Base-by-base conservation (phyloP, 2,329 filamentous ascomycete genomes). In the Colletotrichum falcatum region DNA sequence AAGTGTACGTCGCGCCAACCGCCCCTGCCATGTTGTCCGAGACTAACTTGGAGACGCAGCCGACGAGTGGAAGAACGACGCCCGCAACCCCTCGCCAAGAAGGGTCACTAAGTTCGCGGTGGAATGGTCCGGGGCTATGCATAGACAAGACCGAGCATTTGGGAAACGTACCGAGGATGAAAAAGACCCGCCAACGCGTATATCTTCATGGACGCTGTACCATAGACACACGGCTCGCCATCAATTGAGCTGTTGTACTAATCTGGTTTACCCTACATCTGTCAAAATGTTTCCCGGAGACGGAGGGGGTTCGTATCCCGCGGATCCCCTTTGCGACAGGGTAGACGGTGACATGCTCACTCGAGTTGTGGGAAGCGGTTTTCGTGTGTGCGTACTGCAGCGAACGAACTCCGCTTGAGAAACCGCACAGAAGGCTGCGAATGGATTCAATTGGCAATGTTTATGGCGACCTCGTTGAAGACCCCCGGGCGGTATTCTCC, bases 21-120 rank as follows among this genome's bases (percentile, higher is more conserved):
- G 70, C 72, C 61, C 61, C 28, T 30, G 59, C 4, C 56, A 14
- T 26, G 39, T 26, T 18, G 59, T 65, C 60, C 60, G 42, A 72
- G 72, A 72, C 77, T 80, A 70, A 80, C 75, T 56, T 70, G 71
- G 37, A 70, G 67, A 73, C 59, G 74, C 77, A 98, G 95, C 90
- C 86, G 93, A 93, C 78, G 94, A 98, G 87, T 98, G 89, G 90
- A 97, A 95, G 91, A 97, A 97, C 88, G 95, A 98, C 85, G 94
- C 95, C 76, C 91, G 95, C 83, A 98, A 98, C 89, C 91, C 75
- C 85, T 87, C 77, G 83, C 82, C 76, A 87, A 85, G 81, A 75
- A 80, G 66, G 80, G 77, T 66, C 86, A 88, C 80, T 88, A 87
- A 79, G 53, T 59, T 62, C 49, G 37, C 66, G 58, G 63, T 65